Evolutionary conservation across 2,329 filamentous ascomycete genomes (phyloP).

Genomic region (Gliomastix tumulicola): DNA sequence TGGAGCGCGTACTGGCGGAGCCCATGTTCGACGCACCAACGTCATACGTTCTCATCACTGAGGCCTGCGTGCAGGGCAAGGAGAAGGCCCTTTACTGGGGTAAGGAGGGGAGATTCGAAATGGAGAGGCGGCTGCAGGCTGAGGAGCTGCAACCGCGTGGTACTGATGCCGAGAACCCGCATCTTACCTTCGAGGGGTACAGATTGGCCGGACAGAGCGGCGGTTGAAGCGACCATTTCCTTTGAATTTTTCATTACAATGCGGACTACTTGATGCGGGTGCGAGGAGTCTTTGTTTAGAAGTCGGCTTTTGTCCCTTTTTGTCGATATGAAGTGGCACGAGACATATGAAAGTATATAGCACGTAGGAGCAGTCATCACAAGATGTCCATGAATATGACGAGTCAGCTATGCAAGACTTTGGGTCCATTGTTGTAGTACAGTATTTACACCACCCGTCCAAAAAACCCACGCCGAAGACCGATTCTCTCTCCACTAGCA

Average conservation of each 20-base stretch:
- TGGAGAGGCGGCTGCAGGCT: conserved; percentile 60
- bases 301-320: too few species aligned
- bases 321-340: too few species aligned
- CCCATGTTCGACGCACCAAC: conserved; percentile 78
- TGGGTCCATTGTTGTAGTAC: conserved; percentile 30
- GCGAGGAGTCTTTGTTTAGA: too few species aligned
- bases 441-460: conserved; percentile 30
- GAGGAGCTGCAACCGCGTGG: conserved; percentile 38
- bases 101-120: conserved; percentile 62
- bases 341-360: too few species aligned
- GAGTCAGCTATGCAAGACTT: too few species aligned
- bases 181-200: conserved; percentile 29
- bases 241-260: too few species aligned
- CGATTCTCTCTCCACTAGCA: too few species aligned
- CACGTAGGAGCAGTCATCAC: too few species aligned
- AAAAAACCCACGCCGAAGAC: background rate
- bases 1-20: conserved; percentile 71
- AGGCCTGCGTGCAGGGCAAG: conserved; percentile 56
- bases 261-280: too few species aligned
- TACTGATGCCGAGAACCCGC: conserved; percentile 6
- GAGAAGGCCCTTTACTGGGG: conserved; percentile 58
- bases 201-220: conserved; percentile 40
- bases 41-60: conserved; percentile 67
- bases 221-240: conserved; percentile 31
- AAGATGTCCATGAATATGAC: too few species aligned